phyloP scores from a whole-genome alignment of 2,329 filamentous ascomycete species.

The Colletotrichum liriopes region DNA sequence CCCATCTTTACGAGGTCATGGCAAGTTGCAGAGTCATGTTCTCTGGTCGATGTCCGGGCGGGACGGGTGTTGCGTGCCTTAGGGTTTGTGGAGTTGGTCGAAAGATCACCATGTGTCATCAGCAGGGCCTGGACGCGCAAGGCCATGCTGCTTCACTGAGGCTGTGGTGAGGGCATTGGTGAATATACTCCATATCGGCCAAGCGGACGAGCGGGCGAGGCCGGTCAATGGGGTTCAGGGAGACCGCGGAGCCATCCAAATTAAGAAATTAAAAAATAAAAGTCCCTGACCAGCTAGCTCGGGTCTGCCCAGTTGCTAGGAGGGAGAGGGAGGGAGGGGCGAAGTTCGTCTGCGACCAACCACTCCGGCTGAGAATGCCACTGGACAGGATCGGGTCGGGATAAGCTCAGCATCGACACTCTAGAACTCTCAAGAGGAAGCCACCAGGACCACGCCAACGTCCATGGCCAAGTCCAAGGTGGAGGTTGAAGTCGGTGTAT shows the following conservation, averaged over 20 bases:
- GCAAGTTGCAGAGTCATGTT: slow-evolving; percentile 35
- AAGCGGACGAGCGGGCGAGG: background rate
- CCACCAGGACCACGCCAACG: slow-evolving; percentile 11
- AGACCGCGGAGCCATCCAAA: background rate
- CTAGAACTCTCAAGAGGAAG: slow-evolving; percentile 1
- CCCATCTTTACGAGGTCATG: slow-evolving; percentile 36
- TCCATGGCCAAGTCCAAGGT: background rate
- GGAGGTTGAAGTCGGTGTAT: slow-evolving; percentile 3
- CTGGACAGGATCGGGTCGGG: background rate
- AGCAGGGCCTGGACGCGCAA: background rate
- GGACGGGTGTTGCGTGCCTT: slow-evolving; percentile 33
- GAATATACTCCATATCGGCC: background rate
- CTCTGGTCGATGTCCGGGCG: slow-evolving; percentile 22
- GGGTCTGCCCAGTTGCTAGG: slow-evolving; percentile 5
- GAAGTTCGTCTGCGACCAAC: background rate
- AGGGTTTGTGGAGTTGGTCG: slow-evolving; percentile 19
- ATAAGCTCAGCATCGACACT: background rate
- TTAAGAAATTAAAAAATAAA: too few relatives aligned
- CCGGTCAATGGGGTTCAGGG: background rate
- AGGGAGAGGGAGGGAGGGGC: background rate
- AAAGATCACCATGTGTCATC: slow-evolving; percentile 4
- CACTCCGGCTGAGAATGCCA: background rate
- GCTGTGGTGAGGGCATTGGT: background rate
- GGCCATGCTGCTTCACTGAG: slow-evolving; percentile 11
- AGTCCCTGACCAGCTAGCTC: background rate